Evolutionary conservation across 164 flowering plant genomes (phyloP).

Genomic region (grape (Vitis vinifera)): ASM3070453v1 NC_081813.1:307001-307500

Average conservation of each 20-base stretch:
- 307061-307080: constrained; percentile 43
- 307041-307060: constrained; percentile 49
- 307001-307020: constrained; percentile 85
- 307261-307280: neutral
- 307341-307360: constrained; percentile 32
- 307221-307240: constrained; percentile 36
- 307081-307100: constrained; percentile 23
- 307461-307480: constrained; percentile 1
- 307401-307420: constrained; percentile 41
- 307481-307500: constrained; percentile 3
- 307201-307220: constrained; percentile 33
- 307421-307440: neutral
- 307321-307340: constrained; percentile 2
- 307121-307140: constrained; percentile 76
- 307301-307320: neutral
- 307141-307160: constrained; percentile 83
- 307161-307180: constrained; percentile 74
- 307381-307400: constrained; percentile 41
- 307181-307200: constrained; percentile 60
- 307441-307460: constrained; percentile 4
- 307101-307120: constrained; percentile 43
- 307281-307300: neutral
- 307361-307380: constrained; percentile 38
- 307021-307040: constrained; percentile 41
- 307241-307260: constrained; percentile 30